Conservation (phyloP, 805 yeast species). For the Metschnikowia gelsemii region DNA sequence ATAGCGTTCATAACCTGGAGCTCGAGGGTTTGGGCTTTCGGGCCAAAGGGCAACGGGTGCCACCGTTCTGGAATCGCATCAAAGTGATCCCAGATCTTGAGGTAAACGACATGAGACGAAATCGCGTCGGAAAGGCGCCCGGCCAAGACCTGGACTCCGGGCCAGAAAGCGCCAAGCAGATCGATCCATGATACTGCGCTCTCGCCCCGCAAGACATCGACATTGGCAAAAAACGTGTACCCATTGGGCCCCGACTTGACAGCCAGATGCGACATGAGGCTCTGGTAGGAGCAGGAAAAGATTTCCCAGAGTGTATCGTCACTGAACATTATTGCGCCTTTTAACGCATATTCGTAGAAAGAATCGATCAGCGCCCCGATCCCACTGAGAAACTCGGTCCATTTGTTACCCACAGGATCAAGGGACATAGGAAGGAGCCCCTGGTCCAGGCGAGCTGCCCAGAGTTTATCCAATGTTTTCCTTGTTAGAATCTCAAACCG, state of each 20-base stretch:
- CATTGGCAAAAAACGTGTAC: conserved; percentile 51
- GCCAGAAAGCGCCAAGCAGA: conserved; percentile 82
- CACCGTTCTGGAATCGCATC: conserved; percentile 90
- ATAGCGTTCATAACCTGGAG: conserved; percentile 30
- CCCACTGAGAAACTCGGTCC: conserved; percentile 67
- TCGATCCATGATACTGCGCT: conserved; percentile 72
- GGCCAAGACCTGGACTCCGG: conserved; percentile 76
- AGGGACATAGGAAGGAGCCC: conserved; percentile 78
- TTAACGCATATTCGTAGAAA: conserved; percentile 83
- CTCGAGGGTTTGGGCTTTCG: neutral
- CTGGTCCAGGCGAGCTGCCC: conserved; percentile 62
- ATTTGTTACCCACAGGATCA: conserved; percentile 53
- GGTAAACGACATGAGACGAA: conserved; percentile 55
- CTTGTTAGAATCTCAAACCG: conserved; percentile 63
- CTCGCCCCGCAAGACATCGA: conserved; percentile 53
- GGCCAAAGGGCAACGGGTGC: conserved; percentile 36
- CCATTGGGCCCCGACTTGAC: conserved; percentile 14
- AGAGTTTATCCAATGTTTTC: conserved; percentile 62
- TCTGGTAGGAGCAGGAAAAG: conserved; percentile 49
- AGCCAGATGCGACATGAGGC: conserved; percentile 49
- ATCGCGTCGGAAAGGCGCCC: conserved; percentile 74
- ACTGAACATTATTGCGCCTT: conserved; percentile 65
- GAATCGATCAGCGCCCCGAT: conserved; percentile 92
- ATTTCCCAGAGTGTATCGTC: conserved; percentile 64
- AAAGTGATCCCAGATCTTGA: conserved; percentile 77